Base-by-base conservation (phyloP, 306 rosid species). In the Nissolia schottii region DNA sequence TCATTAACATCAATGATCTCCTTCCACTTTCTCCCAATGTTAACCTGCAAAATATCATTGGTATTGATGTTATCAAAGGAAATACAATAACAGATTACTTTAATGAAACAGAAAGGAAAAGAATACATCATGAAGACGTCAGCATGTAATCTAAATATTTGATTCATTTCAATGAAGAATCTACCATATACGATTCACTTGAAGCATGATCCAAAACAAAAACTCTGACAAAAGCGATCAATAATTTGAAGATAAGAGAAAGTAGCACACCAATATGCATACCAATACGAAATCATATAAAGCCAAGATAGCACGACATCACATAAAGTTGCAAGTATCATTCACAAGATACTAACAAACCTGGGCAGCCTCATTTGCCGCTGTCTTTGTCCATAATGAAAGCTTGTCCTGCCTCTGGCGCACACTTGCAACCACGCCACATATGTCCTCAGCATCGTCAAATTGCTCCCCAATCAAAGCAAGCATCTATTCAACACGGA, bases 1-100 rank as follows among this genome's bases (percentile, higher is more conserved):
- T 95, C 99, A 11, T 72, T 79, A 16, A 80, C 78, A 57, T 91
- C 96, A 18, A 88, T 79, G 72, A 95, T 80, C 80, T 95, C 96
- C 96, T 92, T 95, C 99, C 97, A 95, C 85, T 91, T 95, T 82
- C 96, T 86, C 71, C 97, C 99, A 3, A 95, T 92, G 85, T 92
- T 51, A 93, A 87, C 92, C 99, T 95, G 84, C 83, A 88, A 53
- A 40, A 62, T 29, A 64, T 27, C 46, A 62, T 25, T 31, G 11
- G 3, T 7, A 5, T 7, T 22, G 19, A 63, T 16, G 34, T 11
- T 18, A 66, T 38, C 12, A 75, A 43, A 53, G 37, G 80, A 75
- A 41, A 13, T 55, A 45, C 50, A 14, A 31, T 19, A 16, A 53
- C 24, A 64, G 58, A 65, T 37, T 51, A 40, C 73, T 64, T 7